A percentile compares a stretch with the other conserved stretches of the same genome.
Conservation (phyloP, 164 flowering plant species). For the Protea cynaroides region DNA sequence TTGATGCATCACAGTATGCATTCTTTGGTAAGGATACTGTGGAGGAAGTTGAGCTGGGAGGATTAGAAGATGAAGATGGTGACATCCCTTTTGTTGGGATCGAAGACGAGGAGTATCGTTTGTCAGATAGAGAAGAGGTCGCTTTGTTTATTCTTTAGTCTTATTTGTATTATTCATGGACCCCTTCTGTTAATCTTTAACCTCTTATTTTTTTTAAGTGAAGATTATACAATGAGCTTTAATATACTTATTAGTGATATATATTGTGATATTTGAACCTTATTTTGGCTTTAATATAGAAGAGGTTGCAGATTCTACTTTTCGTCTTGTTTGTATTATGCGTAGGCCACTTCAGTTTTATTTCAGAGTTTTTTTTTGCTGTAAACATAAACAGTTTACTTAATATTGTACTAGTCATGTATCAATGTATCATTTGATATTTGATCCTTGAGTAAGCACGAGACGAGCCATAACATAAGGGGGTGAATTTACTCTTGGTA, state of each 20-base stretch:
- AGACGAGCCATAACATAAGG: no score
- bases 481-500: no score
- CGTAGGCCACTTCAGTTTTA: neutral
- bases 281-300: constrained; percentile 20
- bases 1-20: constrained; percentile 72
- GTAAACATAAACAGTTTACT: no score
- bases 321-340: neutral
- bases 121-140: constrained; percentile 55
- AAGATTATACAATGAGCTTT: no score
- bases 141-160: neutral
- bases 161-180: no score
- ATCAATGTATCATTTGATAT: no score
- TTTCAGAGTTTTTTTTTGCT: neutral
- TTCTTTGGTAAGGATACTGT: constrained; percentile 46
- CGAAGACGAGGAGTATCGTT: constrained; percentile 38
- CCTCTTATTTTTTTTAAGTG: no score
- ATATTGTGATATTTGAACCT: no score
- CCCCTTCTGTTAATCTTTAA: neutral
- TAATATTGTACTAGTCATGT: no score
- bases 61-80: constrained; percentile 48
- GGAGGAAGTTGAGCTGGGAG: constrained; percentile 61
- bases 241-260: no score
- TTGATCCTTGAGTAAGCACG: no score
- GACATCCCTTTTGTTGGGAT: constrained; percentile 22
- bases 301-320: constrained; percentile 30